Conservation (phyloP, 139 green algal genomes). For the Mychonastes homosphaera region DNA sequence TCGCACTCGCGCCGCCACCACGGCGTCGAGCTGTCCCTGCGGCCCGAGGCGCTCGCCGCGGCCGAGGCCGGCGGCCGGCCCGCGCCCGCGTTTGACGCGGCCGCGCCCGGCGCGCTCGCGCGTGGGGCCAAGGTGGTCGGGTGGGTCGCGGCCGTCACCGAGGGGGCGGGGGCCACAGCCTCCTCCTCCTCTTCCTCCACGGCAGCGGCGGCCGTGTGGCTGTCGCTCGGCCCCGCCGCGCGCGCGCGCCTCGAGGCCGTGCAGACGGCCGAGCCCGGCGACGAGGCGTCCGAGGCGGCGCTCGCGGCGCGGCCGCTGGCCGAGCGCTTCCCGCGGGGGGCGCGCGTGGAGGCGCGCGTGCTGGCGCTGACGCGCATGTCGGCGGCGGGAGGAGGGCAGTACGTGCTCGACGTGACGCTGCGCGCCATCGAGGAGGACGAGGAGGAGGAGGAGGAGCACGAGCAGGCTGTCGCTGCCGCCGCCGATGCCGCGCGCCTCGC, state of each 20-base stretch:
- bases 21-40: too few relatives aligned
- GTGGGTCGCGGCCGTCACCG: constrained; percentile 27
- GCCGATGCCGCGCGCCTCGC: not conserved
- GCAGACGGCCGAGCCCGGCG: constrained; percentile 26
- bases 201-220: constrained; percentile 32
- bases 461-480: not conserved
- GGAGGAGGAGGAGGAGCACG: not conserved
- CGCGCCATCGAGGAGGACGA: not conserved
- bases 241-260: constrained; percentile 36
- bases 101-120: too few relatives aligned
- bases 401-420: constrained; percentile 43
- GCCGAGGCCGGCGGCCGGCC: too few relatives aligned
- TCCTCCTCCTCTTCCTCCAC: too few relatives aligned
- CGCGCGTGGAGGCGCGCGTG: constrained; percentile 23
- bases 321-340: constrained; percentile 25
- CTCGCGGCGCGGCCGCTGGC: too few relatives aligned
- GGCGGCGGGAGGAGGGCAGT: constrained; percentile 23
- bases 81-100: too few relatives aligned
- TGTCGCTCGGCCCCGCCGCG: constrained; percentile 27
- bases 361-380: constrained; percentile 17
- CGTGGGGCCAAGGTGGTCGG: constrained; percentile 24
- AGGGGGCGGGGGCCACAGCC: constrained; percentile 21
- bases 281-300: constrained; percentile 16
- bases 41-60: too few relatives aligned
- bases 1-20: too few relatives aligned